Conservation (phyloP, 2,329 filamentous ascomycete species). For the Emmonsia crescens region DNA sequence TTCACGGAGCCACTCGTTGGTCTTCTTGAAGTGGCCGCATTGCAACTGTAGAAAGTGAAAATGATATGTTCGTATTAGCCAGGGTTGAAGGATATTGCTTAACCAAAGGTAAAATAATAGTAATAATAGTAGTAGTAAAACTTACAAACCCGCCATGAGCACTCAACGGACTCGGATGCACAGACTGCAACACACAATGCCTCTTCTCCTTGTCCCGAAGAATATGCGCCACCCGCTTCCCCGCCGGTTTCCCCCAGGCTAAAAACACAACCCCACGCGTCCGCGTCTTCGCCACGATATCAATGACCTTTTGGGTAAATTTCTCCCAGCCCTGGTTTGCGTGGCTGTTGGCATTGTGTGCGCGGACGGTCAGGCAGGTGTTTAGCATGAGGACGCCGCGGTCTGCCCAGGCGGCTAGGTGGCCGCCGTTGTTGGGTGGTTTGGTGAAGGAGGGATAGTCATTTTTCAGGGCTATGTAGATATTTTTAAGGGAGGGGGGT, state of each 20-base stretch:
- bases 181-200: conserved; percentile 75
- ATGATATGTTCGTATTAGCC: not conserved
- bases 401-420: conserved; percentile 88
- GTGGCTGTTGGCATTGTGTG: conserved; percentile 79
- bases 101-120: not conserved
- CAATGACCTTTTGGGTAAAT: conserved; percentile 85
- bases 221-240: conserved; percentile 64
- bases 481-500: conserved; percentile 84
- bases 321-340: conserved; percentile 81
- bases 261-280: conserved; percentile 81
- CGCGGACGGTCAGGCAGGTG: conserved; percentile 85
- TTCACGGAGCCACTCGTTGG: conserved; percentile 57
- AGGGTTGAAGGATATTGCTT: not conserved
- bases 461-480: conserved; percentile 77
- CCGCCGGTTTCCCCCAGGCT: conserved; percentile 83
- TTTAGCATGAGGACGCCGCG: conserved; percentile 88
- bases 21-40: conserved; percentile 38
- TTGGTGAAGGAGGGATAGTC: conserved; percentile 73
- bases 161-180: conserved; percentile 89
- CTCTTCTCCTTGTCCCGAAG: conserved; percentile 53
- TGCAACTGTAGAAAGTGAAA: conserved; percentile 25
- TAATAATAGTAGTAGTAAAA: conserved; percentile 11
- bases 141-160: conserved; percentile 66
- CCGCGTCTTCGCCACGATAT: conserved; percentile 67
- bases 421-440: conserved; percentile 67